A percentile compares a stretch with the other conserved stretches of the same genome.
phyloP scores from a whole-genome alignment of 1,284 basidiomycete genomes.

The Pseudozyma tsukubaensis region DNA sequence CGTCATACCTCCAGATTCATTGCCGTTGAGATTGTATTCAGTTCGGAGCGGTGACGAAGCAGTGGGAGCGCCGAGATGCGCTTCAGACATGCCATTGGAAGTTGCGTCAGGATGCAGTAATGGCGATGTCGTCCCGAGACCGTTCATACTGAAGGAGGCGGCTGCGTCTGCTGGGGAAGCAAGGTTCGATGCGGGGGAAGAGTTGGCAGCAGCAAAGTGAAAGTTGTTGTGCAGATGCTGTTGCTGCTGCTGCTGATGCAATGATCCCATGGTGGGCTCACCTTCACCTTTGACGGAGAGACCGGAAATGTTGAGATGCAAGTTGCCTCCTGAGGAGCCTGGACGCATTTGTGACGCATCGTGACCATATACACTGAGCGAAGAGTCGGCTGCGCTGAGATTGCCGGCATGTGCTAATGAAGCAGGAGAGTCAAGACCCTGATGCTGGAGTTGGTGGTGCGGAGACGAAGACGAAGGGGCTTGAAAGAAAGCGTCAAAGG shows the following conservation, averaged over 20 bases:
- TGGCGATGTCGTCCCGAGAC: slow-evolving; percentile 13
- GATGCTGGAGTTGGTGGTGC: slow-evolving; percentile 21
- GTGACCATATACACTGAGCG: slow-evolving; percentile 16
- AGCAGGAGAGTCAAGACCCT: slow-evolving; percentile 18
- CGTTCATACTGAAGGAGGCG: slow-evolving; percentile 8
- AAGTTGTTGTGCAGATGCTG: slow-evolving; percentile 18
- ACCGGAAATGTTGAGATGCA: slow-evolving; percentile 49
- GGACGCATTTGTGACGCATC: slow-evolving; percentile 22
- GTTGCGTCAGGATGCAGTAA: slow-evolving; percentile 28
- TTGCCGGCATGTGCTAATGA: slow-evolving; percentile 11
- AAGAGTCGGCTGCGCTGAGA: slow-evolving; percentile 17
- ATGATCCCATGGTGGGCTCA: neutral
- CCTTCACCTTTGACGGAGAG: slow-evolving; percentile 40
- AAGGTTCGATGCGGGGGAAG: slow-evolving; percentile 27
- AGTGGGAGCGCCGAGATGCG: slow-evolving; percentile 20
- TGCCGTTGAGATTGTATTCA: slow-evolving; percentile 27
- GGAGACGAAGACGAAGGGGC: slow-evolving; percentile 32
- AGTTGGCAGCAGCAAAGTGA: slow-evolving; percentile 15
- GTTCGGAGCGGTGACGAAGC: slow-evolving; percentile 33
- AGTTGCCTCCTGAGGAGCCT: slow-evolving; percentile 35
- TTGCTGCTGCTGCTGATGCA: slow-evolving; percentile 24
- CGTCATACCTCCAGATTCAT: slow-evolving; percentile 13
- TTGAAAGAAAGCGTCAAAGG: slow-evolving; percentile 48
- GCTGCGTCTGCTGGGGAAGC: slow-evolving; percentile 37
- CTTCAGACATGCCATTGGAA: slow-evolving; percentile 7